Evolutionary conservation across 164 flowering plant genomes (phyloP).

Genomic region (Protea cynaroides): DNA sequence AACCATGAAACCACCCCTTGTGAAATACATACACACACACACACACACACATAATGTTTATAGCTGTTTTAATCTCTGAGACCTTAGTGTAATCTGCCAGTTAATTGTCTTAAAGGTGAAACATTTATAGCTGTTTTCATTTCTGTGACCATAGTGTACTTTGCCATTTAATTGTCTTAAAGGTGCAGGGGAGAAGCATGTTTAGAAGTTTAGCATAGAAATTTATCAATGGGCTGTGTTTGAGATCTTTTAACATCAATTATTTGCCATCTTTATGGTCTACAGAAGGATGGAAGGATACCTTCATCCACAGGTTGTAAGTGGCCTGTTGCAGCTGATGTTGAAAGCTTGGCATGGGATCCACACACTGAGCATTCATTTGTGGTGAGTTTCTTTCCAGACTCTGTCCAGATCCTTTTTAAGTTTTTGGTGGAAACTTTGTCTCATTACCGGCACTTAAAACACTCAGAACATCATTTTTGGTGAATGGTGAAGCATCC

Average conservation of each 20-base stretch:
- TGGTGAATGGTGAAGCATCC: no score
- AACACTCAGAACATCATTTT: no score
- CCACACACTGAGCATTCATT: slow-evolving; percentile 77
- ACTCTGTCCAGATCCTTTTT: no score
- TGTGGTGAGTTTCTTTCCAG: slow-evolving; percentile 44
- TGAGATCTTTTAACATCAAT: not conserved
- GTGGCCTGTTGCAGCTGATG: slow-evolving; percentile 79
- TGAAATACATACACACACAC: no score
- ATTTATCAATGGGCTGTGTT: not conserved
- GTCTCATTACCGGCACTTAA: no score
- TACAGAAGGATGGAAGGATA: slow-evolving; percentile 74
- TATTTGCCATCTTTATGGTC: not conserved
- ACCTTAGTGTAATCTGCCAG: not conserved
- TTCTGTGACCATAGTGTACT: no score
- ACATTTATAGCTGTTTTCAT: no score
- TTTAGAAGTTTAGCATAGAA: not conserved
- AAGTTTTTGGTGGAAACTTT: no score
- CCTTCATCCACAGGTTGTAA: slow-evolving; percentile 65
- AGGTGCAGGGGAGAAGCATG: not conserved
- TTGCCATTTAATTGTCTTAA: not conserved
- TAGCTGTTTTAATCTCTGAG: no score
- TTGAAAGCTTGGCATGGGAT: slow-evolving; percentile 96
- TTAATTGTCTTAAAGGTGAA: no score
- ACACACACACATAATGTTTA: no score
- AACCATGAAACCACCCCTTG: no score